phyloP scores from a whole-genome alignment of 805 yeast genomes.

The Alloascoidea africana region DNA sequence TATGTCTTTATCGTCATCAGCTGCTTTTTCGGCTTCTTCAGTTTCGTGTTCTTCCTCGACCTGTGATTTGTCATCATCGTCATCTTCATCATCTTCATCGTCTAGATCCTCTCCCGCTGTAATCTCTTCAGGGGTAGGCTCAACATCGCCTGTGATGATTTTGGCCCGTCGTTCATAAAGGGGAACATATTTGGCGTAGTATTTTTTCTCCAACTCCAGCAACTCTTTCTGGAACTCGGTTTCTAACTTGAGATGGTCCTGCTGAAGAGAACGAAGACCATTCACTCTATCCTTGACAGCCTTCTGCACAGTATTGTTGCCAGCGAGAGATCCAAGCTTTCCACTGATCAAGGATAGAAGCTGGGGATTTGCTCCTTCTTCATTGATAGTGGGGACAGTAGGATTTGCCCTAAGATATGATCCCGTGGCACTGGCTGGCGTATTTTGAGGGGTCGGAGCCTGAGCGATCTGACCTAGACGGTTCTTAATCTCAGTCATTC shows the following conservation, averaged over 20 bases:
- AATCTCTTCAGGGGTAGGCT: conserved; percentile 53
- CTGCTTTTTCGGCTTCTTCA: conserved; percentile 8
- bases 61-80: conserved; percentile 14
- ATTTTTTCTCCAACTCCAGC: conserved; percentile 56
- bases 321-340: conserved; percentile 55
- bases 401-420: conserved; percentile 36
- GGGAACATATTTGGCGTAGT: conserved; percentile 44
- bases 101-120: conserved; percentile 50
- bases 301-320: conserved; percentile 45
- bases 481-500: conserved; percentile 19
- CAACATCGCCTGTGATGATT: conserved; percentile 41
- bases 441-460: conserved; percentile 85
- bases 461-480: conserved; percentile 49
- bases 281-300: conserved; percentile 49
- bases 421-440: conserved; percentile 63
- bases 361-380: conserved; percentile 48
- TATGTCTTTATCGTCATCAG: conserved; percentile 17
- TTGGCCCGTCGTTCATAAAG: conserved; percentile 45
- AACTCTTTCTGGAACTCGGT: conserved; percentile 67
- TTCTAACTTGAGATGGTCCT: conserved; percentile 53
- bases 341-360: conserved; percentile 64
- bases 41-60: conserved; percentile 20
- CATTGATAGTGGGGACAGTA: conserved; percentile 43
- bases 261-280: conserved; percentile 56
- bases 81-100: conserved; percentile 27